Percentiles rank a stretch among this genome's conserved stretches.
These are phyloP conservation scores for Saccharum hybrid DNA, from an alignment of 202 grass and related monocot genomes.

Conservation along the genomic window DNA sequence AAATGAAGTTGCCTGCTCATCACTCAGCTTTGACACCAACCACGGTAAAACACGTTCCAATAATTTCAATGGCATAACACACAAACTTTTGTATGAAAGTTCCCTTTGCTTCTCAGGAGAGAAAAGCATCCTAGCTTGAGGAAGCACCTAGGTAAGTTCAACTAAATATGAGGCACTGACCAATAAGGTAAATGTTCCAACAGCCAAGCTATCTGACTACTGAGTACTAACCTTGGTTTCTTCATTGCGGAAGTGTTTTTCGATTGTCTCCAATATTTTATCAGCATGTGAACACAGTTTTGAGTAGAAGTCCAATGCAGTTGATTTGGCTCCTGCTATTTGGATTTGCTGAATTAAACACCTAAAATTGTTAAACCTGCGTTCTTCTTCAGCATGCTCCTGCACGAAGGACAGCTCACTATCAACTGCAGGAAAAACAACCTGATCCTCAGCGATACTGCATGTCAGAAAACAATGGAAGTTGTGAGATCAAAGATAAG, in stretches of 20 bases:
- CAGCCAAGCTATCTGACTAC: constrained; percentile 29
- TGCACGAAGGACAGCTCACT: constrained; percentile 61
- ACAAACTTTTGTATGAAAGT: constrained; percentile 78
- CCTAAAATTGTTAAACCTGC: constrained; percentile 79
- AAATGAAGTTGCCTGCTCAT: constrained; percentile 79
- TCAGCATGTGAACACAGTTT: constrained; percentile 88
- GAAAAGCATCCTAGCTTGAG: constrained; percentile 81
- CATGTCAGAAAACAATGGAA: constrained; percentile 37
- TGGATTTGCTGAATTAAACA: constrained; percentile 85
- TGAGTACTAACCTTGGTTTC: constrained; percentile 77
- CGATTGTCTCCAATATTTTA: constrained; percentile 89
- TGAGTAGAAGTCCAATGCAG: constrained; percentile 60
- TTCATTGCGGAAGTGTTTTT: constrained; percentile 83
- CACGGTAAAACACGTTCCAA: constrained; percentile 89
- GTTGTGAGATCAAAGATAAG: constrained; percentile 33
- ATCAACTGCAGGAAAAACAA: constrained; percentile 91
- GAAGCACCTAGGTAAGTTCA: constrained; percentile 79
- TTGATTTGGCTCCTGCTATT: constrained; percentile 67
- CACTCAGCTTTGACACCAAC: constrained; percentile 73
- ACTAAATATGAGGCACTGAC: constrained; percentile 25
- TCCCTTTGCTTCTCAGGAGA: constrained; percentile 79
- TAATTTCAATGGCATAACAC: constrained; percentile 89
- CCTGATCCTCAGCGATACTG: constrained; percentile 91
- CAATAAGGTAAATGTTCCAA: constrained; percentile 36
- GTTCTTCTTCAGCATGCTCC: constrained; percentile 86